Conservation (phyloP, 208 protist species). For the Trichomonas vaginalis region DNA sequence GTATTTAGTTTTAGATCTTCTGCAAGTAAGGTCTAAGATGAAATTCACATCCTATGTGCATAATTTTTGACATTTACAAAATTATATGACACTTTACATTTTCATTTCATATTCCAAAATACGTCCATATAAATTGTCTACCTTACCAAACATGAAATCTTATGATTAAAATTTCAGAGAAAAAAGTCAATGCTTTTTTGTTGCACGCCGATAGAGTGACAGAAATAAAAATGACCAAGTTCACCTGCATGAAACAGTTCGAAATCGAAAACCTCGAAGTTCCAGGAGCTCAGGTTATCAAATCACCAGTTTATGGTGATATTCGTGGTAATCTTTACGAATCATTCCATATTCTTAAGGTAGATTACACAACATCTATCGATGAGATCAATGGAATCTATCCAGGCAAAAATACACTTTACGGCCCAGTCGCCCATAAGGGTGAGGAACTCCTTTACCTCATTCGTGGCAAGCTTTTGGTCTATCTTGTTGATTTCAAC, state of each 20-base stretch:
- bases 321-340: neutral
- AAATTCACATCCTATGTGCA: too few species aligned
- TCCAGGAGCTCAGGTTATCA: neutral
- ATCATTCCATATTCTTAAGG: neutral
- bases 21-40: too few species aligned
- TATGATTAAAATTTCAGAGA: too few species aligned
- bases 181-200: too few species aligned
- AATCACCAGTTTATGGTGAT: neutral
- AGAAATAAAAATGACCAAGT: too few species aligned
- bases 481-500: neutral
- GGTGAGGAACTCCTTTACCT: neutral
- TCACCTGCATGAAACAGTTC: neutral
- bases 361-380: neutral
- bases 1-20: too few species aligned
- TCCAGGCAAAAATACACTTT: neutral
- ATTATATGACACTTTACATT: too few species aligned
- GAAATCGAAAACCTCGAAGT: neutral
- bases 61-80: too few species aligned
- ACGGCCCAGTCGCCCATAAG: neutral
- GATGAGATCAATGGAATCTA: neutral
- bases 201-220: too few species aligned
- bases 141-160: too few species aligned
- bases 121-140: too few species aligned
- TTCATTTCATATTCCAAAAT: too few species aligned
- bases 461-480: neutral